These are phyloP conservation scores for Talaromyces liani DNA, from an alignment of 495 filamentous ascomycete species.

Conservation along the genomic window DNA sequence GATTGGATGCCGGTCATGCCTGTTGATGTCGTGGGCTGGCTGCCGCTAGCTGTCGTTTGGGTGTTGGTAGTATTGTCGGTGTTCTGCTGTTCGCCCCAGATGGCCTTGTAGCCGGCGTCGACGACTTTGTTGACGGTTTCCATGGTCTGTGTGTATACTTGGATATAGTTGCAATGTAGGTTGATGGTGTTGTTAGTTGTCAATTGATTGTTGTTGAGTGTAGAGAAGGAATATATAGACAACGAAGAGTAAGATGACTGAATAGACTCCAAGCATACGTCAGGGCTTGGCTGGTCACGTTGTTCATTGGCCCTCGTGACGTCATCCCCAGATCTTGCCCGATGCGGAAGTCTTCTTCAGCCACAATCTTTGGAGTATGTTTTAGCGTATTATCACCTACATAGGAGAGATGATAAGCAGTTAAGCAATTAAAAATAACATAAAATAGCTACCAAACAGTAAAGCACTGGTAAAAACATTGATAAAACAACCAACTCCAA, in stretches of 20 bases:
- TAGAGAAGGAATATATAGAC: not conserved
- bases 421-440: not conserved
- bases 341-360: slow-evolving; percentile 4
- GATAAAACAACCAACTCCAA: not conserved
- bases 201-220: not conserved
- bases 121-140: slow-evolving; percentile 30
- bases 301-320: slow-evolving; percentile 6
- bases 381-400: not conserved
- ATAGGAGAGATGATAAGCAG: not conserved
- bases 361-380: not conserved
- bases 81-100: slow-evolving; percentile 23
- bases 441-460: not conserved
- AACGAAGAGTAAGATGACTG: not conserved
- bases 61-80: not conserved
- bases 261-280: not conserved
- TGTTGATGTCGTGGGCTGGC: not conserved
- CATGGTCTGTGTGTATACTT: slow-evolving; percentile 17
- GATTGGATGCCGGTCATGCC: not conserved
- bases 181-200: not conserved
- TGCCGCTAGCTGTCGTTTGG: not conserved
- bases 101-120: slow-evolving; percentile 24
- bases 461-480: not conserved
- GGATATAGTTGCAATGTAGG: not conserved
- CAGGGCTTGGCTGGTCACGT: not conserved
- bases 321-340: slow-evolving; percentile 3